Evolutionary conservation across 768 basidiomycete genomes (phyloP), one percentile per base, ranked within the genome.

Genomic region (Kwoniella bestiolae): DNA sequence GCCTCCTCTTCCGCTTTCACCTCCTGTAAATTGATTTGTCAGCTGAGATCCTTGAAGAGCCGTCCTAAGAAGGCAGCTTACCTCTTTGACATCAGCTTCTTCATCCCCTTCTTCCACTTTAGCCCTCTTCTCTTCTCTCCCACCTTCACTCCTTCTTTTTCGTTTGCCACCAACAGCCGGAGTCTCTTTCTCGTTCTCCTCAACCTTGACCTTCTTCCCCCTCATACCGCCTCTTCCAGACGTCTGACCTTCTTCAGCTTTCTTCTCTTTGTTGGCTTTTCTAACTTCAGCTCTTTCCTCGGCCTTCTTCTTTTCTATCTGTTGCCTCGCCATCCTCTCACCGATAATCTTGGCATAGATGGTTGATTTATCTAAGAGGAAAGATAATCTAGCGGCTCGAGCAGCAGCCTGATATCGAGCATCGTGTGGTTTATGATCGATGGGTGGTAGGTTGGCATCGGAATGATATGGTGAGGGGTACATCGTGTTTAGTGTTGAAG

Each of bases 291-390:
- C 70, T 16, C 75, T 57, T 18, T 73, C 64, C 41, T 80, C 79
- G 1, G 76, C 76, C 52, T 75, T 76, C 4, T 47, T 69, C 68
- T 76, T 77, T 28, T 73, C 74, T 57, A 60, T 76, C 26, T 75
- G 76, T 65, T 77, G 82, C 68, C 63, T 62, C 66, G 91, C 90
- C 90, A 93, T 92, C 62, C 89, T 86, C 25, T 86, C 83, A 51
- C 88, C 86, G 14, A 94, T 83, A 45, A 91, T 84, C 57, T 83
- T 84, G 1, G 91, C 88, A 73, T 89, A 93, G n/a, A 88, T 84
- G 1, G 86, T 85, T 0, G 91, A 91, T 71, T 89, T 89, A 59
- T 92, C 85, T 23, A 94, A 84, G 26, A 94, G 85, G 56, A 84
- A 87, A 8, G 66, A 61, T 1, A 78, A 63, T 11, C 74, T 63